Evolutionary conservation across 2,329 filamentous ascomycete genomes (phyloP).

Genomic region (Leptographium radiaticola): DNA sequence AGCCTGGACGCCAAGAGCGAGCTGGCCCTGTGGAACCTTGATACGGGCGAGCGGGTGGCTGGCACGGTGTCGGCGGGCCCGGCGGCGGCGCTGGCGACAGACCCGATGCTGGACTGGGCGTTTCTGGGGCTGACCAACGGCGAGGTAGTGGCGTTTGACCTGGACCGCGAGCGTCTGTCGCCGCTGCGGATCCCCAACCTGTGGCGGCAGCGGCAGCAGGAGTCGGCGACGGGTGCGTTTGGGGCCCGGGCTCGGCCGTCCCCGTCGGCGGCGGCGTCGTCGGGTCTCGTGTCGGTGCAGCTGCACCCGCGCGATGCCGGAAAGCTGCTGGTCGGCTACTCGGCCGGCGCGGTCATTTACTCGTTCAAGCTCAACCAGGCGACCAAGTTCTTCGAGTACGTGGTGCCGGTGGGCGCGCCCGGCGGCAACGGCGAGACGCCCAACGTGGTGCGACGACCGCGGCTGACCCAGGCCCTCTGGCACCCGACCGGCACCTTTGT

Average conservation of each 20-base stretch:
- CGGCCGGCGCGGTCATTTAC: constrained; percentile 75
- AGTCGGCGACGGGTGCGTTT: neutral
- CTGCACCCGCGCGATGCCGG: constrained; percentile 89
- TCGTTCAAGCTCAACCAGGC: constrained; percentile 86
- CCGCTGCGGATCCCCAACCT: constrained; percentile 77
- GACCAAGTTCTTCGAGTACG: constrained; percentile 70
- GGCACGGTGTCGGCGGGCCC: constrained; percentile 65
- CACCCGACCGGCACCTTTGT: constrained; percentile 90
- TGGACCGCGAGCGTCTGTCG: constrained; percentile 65
- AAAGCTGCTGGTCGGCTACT: constrained; percentile 81
- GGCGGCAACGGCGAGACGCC: constrained; percentile 60
- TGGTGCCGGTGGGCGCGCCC: constrained; percentile 66
- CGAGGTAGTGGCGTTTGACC: constrained; percentile 82
- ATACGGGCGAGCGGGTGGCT: constrained; percentile 51
- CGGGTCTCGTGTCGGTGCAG: constrained; percentile 58
- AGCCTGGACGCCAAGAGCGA: constrained; percentile 81
- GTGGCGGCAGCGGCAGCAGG: constrained; percentile 66
- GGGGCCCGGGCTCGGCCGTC: constrained; percentile 18
- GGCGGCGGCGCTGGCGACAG: constrained; percentile 62
- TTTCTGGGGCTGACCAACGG: constrained; percentile 73
- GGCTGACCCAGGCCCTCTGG: constrained; percentile 75
- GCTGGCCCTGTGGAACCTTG: constrained; percentile 69
- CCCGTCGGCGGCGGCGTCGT: neutral
- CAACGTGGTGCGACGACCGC: constrained; percentile 54
- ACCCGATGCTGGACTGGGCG: constrained; percentile 88